phyloP scores from a whole-genome alignment of 306 rosid genomes.

The Prunus padus region DNA sequence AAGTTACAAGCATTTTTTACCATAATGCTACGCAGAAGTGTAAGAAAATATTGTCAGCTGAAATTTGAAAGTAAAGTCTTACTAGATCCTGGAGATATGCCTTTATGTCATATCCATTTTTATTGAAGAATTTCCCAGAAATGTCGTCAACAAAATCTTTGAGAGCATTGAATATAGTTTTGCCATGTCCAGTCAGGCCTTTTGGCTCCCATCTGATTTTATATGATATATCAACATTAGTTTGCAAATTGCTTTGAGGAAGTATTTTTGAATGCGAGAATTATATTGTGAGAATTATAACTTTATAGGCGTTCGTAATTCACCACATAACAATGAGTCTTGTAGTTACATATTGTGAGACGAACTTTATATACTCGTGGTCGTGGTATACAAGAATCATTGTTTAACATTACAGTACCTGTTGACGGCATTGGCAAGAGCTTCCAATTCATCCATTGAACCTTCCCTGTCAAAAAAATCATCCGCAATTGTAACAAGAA shows the following conservation, averaged over 20 bases:
- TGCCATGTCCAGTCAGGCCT: conserved; percentile 14
- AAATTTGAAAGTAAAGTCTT: not conserved
- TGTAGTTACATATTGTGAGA: not conserved
- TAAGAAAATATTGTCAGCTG: no score
- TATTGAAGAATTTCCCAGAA: not conserved
- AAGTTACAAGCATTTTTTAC: not conserved
- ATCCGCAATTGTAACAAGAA: conserved; percentile 49
- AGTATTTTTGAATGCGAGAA: not conserved
- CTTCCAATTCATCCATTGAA: conserved; percentile 35
- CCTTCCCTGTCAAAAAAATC: conserved; percentile 57
- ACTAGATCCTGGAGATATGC: conserved; percentile 12
- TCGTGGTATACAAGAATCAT: not conserved
- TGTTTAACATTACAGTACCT: conserved; percentile 13
- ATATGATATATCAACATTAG: not conserved
- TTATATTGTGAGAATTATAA: not conserved
- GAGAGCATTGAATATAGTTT: conserved; percentile 18
- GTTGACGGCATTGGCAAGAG: conserved; percentile 37
- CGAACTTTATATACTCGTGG: not conserved
- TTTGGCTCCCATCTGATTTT: not conserved
- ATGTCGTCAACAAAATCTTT: conserved; percentile 11
- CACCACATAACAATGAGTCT: not conserved
- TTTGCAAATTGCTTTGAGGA: not conserved
- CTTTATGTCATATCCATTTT: conserved; percentile 19
- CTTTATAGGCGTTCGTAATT: not conserved
- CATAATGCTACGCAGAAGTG: no score